Base-by-base conservation (phyloP, 305 asterid genomes). In the Caryopteris hybrid region DNA sequence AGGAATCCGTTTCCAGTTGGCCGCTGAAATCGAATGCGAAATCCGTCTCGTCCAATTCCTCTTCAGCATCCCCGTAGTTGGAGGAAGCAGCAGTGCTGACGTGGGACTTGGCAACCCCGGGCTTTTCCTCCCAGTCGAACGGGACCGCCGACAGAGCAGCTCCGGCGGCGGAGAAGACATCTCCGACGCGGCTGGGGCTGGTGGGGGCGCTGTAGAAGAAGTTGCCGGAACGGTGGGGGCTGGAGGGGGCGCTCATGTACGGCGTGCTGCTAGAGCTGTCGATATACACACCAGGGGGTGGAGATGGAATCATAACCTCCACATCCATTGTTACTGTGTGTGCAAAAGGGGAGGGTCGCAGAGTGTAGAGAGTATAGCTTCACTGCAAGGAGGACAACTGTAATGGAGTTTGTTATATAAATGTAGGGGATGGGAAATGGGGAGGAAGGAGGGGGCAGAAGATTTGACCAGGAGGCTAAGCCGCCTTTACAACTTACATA, bases 11-110 rank as follows among this genome's bases (percentile, higher is more conserved):
- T 12, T 78, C 85, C 48, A 80, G 58, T 1, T 90, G 88, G n/a
- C 96, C 94, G 68, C 92, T 84, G 80, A 85, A 90, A 68, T 93
- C 94, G 64, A 93, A 93, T 3, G 92, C 95, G 64, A 93, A 91
- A 31, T 85, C 86, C 0, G 57, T 17, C 34, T 61, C 86, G 12
- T 64, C 65, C 14, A 68, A 29, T 6, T 72, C 74, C 0, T 67
- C 78, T 1, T 58, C 75, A 31, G 68, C 85, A 6, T 72, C 80
- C 57, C 81, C 84, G 12, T 76, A 76, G 31, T 34, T 73, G 68
- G 76, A 71, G 6, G 50, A 46, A 8, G 73, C 6, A n/a, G 79
- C 74, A 13, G 78, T 60, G 38, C 51, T 62, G 70, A 2, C 0
- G 12, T 7, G 41, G 46, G 68, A 11, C 63, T 86, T 88, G 17